These are phyloP conservation scores for Saccharomycopsis babjevae DNA, from an alignment of 805 yeast genomes.

Conservation along the genomic window DNA sequence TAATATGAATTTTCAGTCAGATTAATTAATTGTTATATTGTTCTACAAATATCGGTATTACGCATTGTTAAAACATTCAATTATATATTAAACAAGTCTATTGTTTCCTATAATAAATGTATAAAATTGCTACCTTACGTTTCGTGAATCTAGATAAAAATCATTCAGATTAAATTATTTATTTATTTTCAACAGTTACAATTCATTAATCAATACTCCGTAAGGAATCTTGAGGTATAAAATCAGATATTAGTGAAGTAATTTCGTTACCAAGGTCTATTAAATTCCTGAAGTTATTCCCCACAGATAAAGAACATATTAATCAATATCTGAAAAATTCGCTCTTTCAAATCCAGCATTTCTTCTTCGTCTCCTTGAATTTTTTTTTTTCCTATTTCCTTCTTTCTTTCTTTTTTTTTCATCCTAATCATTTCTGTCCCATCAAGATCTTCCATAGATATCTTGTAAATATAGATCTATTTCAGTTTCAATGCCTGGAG, in stretches of 20 bases:
- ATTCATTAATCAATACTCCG: background rate
- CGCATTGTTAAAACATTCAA: too few relatives aligned
- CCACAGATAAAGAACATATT: too few relatives aligned
- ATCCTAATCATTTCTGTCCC: background rate
- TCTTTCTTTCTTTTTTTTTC: background rate
- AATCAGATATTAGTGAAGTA: background rate
- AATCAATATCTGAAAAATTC: too few relatives aligned
- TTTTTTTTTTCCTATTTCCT: background rate
- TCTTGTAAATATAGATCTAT: background rate
- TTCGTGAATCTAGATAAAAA: too few relatives aligned
- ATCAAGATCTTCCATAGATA: background rate
- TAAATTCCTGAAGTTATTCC: too few relatives aligned
- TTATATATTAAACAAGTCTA: too few relatives aligned
- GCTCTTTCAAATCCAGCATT: too few relatives aligned
- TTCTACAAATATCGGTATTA: background rate
- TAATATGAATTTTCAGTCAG: background rate
- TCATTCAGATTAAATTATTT: too few relatives aligned
- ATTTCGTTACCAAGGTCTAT: background rate
- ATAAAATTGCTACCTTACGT: too few relatives aligned
- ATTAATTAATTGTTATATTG: background rate
- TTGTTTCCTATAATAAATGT: background rate
- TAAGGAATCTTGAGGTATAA: background rate
- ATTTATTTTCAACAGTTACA: background rate
- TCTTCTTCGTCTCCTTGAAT: background rate
- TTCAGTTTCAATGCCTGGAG: background rate